Evolutionary conservation across 2,329 filamentous ascomycete species (phyloP), one percentile per base, ranked within the genome.

Genomic region (Rutstroemia sp.): DNA sequence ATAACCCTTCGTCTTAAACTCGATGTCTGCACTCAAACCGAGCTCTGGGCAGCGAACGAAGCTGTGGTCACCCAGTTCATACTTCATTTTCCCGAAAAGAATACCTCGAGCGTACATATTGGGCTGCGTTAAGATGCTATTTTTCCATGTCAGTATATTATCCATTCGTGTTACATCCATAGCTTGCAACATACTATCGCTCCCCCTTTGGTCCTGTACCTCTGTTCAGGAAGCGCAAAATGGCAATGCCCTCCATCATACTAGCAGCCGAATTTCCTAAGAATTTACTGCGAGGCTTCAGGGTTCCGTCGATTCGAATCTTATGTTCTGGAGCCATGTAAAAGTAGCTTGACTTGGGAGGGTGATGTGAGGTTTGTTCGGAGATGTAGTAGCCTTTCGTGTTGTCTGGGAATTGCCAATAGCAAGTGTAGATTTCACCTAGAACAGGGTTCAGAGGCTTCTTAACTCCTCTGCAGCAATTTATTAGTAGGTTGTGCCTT

Each of bases 21-120:
- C 94, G 59, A 99, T 84, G 69, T 99, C 92, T 58, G 91, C 92
- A 25, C 84, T 81, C 17, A 99, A 78, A 57, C 91, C 86, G 17
- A 90, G 81, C 70, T 97, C 92, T 0, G 92, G 90, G 71, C 94
- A 97, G 63, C 86, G 82, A 19, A 99, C 89, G 65, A 91, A 89
- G 70, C 92, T 96, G 75, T 96, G 92, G 70, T 97, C 92, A 61
- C 92, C 94, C 7, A 99, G 83, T 75, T 99, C 94, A 72, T 97
- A 99, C 73, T 96, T 97, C 94, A 99, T 97, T 72, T 96, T 97
- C 48, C 94, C 94, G 67, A 99, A 96, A 8, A 99, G 78, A 58
- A 99, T 97, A 38, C 94, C 92, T 60, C 94, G 83, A 21, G 92
- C 94, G 71, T 99, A 99, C 91, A 99, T 99, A 75, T 99, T 99